phyloP scores from a whole-genome alignment of 2,329 filamentous ascomycete genomes.

The Pyrenophora teres region DNA sequence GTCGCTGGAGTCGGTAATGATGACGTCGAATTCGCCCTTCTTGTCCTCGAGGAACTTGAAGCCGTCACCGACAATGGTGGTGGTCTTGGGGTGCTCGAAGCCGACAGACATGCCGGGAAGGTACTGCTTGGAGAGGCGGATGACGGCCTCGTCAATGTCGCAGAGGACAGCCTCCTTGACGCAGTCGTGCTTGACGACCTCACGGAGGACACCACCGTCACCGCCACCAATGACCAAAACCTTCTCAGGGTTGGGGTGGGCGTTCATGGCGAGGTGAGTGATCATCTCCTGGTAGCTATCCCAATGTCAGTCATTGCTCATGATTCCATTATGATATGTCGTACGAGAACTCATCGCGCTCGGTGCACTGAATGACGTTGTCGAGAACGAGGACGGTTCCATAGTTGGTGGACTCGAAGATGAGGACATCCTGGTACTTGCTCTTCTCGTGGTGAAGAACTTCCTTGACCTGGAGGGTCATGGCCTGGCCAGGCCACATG shows the following conservation, averaged over 20 bases:
- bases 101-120: constrained; percentile 91
- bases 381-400: constrained; percentile 95
- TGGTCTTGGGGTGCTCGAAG: constrained; percentile 92
- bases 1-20: constrained; percentile 98
- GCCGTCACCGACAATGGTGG: constrained; percentile 91
- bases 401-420: constrained; percentile 98
- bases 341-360: constrained; percentile 95
- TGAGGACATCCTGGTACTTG: constrained; percentile 97
- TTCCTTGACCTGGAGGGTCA: constrained; percentile 90
- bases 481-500: constrained; percentile 99
- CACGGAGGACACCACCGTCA: constrained; percentile 94
- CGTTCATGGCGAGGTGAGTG: constrained; percentile 96
- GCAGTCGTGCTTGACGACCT: constrained; percentile 98
- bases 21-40: constrained; percentile 98
- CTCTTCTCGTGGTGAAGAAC: constrained; percentile 99
- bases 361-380: constrained; percentile 98
- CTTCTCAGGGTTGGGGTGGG: constrained; percentile 97
- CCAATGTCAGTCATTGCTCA: constrained; percentile 19
- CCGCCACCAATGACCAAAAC: constrained; percentile 98
- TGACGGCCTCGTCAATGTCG: constrained; percentile 99
- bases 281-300: constrained; percentile 97
- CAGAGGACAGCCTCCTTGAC: constrained; percentile 96
- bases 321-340: constrained; percentile 25
- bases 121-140: constrained; percentile 97
- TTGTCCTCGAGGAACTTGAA: constrained; percentile 98